Percentiles rank a stretch among this genome's conserved stretches.
Evolutionary conservation across 345 rosid genomes (phyloP).

Genomic region (Cardiospermum halicacabum): DNA sequence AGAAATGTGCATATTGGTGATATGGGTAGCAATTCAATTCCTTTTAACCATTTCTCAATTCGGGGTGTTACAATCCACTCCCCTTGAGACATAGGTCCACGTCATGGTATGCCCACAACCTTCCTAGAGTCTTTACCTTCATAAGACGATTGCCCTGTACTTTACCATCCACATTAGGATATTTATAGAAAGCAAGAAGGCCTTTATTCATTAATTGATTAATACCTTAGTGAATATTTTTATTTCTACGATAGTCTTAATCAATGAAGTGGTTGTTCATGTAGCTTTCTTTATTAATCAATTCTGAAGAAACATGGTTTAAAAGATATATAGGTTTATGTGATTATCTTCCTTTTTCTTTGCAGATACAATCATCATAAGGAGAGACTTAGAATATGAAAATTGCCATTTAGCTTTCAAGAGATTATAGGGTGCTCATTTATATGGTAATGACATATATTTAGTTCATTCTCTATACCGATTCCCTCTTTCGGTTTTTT

Average conservation of each 20-base stretch:
- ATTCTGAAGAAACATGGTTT: slow-evolving; percentile 1
- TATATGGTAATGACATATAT: slow-evolving; percentile 50
- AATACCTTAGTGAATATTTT: neutral
- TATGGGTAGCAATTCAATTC: too few relatives aligned
- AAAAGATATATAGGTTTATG: neutral
- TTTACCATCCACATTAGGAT: too few relatives aligned
- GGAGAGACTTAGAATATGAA: slow-evolving; percentile 90
- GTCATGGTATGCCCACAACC: too few relatives aligned
- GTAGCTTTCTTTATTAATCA: neutral
- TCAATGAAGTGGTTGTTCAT: neutral
- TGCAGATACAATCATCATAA: slow-evolving; percentile 89
- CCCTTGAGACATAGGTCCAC: too few relatives aligned
- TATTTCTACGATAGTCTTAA: neutral
- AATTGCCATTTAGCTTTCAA: slow-evolving; percentile 95
- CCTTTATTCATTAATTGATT: slow-evolving; percentile 16
- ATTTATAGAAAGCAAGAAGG: slow-evolving; percentile 92
- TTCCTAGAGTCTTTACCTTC: too few relatives aligned
- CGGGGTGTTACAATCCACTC: too few relatives aligned
- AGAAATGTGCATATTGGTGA: too few relatives aligned
- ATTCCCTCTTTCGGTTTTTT: slow-evolving; percentile 3
- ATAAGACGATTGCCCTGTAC: too few relatives aligned
- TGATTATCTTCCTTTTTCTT: neutral
- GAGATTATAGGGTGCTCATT: slow-evolving; percentile 91
- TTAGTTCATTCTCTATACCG: neutral
- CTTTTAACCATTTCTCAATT: too few relatives aligned